A percentile compares a stretch with the other conserved stretches of the same genome.
Conservation (phyloP, 352 stramenopile genomes). For the Poterioochromonas sp. region DNA sequence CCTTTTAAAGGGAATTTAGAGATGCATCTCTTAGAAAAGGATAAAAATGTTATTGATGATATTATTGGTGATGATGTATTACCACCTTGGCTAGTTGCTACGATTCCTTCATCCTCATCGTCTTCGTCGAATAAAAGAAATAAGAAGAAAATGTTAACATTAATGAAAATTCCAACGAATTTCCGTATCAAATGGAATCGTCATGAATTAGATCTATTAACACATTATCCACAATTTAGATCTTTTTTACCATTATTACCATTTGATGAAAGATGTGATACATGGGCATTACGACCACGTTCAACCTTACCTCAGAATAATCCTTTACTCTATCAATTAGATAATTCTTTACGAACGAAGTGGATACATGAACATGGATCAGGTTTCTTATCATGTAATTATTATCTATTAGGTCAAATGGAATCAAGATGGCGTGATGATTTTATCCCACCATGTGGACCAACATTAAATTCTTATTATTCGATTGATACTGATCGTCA, state of each 20-base stretch:
- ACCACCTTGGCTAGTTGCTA: not conserved
- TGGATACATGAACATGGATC: not conserved
- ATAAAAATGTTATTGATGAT: not conserved
- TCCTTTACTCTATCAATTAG: not conserved
- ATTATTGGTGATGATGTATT: not conserved
- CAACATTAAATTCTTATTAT: conserved; percentile 16
- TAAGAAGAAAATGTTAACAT: not conserved
- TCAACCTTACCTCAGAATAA: not conserved
- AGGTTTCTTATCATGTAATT: conserved; percentile 2
- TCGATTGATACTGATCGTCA: conserved; percentile 20
- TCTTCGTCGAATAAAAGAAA: not conserved
- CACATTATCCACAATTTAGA: not conserved
- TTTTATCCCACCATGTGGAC: not conserved
- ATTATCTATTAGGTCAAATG: conserved; percentile 3
- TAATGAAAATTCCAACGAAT: not conserved
- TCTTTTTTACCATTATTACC: not conserved
- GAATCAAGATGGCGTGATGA: not conserved
- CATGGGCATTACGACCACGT: not conserved
- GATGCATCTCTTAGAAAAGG: not conserved
- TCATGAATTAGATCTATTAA: not conserved
- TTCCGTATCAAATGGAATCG: not conserved
- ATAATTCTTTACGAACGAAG: not conserved
- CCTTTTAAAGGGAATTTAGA: not conserved
- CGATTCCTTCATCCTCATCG: not conserved
- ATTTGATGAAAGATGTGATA: not conserved